phyloP scores from a whole-genome alignment of 768 basidiomycete species.

The Pisolithus microcarpus region DNA sequence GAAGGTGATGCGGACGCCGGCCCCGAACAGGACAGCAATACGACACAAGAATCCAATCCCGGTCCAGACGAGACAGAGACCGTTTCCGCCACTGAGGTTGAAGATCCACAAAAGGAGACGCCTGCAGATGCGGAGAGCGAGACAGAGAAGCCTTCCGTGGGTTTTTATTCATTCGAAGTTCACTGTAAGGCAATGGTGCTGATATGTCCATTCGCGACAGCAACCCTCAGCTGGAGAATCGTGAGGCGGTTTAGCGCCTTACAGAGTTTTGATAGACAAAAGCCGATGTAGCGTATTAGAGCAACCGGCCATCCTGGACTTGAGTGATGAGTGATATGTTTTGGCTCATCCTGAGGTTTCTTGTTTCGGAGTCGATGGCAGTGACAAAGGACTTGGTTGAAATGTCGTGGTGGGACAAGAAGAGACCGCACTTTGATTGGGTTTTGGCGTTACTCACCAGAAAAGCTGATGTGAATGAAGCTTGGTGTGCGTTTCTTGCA shows the following conservation, averaged over 20 bases:
- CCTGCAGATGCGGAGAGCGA: conserved; percentile 6
- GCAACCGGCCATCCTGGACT: not conserved
- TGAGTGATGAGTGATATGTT: not conserved
- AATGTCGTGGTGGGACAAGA: too few relatives aligned
- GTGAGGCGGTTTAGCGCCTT: not conserved
- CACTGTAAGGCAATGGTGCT: not conserved
- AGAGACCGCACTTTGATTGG: too few relatives aligned
- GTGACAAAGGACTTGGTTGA: not conserved
- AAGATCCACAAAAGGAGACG: conserved; percentile 1
- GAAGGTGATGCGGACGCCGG: not conserved
- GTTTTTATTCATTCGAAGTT: not conserved
- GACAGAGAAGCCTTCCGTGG: conserved; percentile 8
- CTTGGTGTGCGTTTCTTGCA: too few relatives aligned
- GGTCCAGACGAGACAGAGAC: conserved; percentile 2
- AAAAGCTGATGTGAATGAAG: too few relatives aligned
- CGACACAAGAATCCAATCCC: not conserved
- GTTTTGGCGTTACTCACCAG: too few relatives aligned
- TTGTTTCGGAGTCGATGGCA: not conserved
- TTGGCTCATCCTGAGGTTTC: not conserved
- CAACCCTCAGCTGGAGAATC: conserved; percentile 4
- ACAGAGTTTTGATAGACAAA: not conserved
- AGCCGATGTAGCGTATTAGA: not conserved
- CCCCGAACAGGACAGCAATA: not conserved
- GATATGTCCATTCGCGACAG: conserved; percentile 2
- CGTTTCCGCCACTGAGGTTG: not conserved